These are phyloP conservation scores for Bacidia rubella DNA, from an alignment of 495 filamentous ascomycete genomes.

Conservation along the genomic window DNA sequence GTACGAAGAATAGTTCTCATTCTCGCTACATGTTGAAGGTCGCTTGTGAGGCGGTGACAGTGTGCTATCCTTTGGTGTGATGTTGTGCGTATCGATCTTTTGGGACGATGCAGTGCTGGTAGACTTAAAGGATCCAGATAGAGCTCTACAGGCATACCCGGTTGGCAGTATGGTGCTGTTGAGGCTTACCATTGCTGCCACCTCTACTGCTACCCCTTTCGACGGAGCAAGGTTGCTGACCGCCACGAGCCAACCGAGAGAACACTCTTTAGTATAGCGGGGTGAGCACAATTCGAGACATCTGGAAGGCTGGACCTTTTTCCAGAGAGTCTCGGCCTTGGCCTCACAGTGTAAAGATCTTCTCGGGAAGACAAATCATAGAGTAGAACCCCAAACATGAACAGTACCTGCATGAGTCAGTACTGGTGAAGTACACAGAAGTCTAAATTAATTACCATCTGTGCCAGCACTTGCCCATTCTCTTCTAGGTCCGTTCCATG, in stretches of 20 bases:
- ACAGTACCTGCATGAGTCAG: constrained; percentile 15
- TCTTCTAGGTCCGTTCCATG: constrained; percentile 58
- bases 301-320: too few relatives aligned
- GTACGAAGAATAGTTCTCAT: too few relatives aligned
- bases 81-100: constrained; percentile 83
- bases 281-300: too few relatives aligned
- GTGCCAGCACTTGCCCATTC: constrained; percentile 52
- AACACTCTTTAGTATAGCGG: too few relatives aligned
- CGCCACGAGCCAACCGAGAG: too few relatives aligned
- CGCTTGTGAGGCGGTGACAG: constrained; percentile 46
- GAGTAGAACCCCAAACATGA: constrained; percentile 17
- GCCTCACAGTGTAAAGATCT: too few relatives aligned
- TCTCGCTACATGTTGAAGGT: too few relatives aligned
- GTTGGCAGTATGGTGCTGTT: constrained; percentile 6
- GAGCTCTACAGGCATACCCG: constrained; percentile 54
- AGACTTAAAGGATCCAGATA: constrained; percentile 51
- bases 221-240: too few relatives aligned
- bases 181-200: too few relatives aligned
- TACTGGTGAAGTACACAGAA: neutral
- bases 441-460: constrained; percentile 31
- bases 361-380: too few relatives aligned
- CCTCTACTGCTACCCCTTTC: too few relatives aligned
- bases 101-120: constrained; percentile 85
- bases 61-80: constrained; percentile 43
- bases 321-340: too few relatives aligned